Conservation (phyloP, 2,329 filamentous ascomycete species). For the Fusarium protoensiforme region DNA sequence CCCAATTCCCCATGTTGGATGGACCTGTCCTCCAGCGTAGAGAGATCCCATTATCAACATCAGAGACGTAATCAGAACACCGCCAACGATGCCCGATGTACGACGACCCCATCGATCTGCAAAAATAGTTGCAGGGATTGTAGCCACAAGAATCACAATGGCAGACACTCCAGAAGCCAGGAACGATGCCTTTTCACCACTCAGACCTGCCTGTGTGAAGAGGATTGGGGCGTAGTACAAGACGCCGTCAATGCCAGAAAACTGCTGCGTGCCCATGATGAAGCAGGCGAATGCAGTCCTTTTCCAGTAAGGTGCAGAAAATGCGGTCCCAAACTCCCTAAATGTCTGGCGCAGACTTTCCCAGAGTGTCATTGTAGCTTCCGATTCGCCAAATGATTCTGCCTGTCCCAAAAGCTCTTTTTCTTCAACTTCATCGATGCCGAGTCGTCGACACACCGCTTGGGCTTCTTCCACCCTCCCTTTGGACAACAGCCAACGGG, state of each 20-base stretch:
- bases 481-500: conserved; percentile 64
- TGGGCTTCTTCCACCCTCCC: conserved; percentile 57
- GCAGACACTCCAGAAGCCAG: conserved; percentile 70
- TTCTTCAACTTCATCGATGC: conserved; percentile 55
- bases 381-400: conserved; percentile 21
- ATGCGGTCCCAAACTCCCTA: conserved; percentile 46
- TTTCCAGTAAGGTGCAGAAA: conserved; percentile 52
- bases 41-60: conserved; percentile 66
- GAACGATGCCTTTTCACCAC: conserved; percentile 62
- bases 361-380: conserved; percentile 44
- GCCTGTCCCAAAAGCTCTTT: conserved; percentile 50
- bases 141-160: conserved; percentile 64
- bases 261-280: conserved; percentile 68
- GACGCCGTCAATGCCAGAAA: conserved; percentile 70
- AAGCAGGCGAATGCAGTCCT: conserved; percentile 66
- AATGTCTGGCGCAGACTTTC: conserved; percentile 44
- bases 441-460: conserved; percentile 52
- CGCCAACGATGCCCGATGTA: conserved; percentile 63
- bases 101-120: conserved; percentile 68
- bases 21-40: conserved; percentile 57
- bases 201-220: conserved; percentile 69
- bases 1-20: conserved; percentile 49
- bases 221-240: conserved; percentile 71
- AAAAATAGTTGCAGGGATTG: conserved; percentile 64
- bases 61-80: conserved; percentile 58